Conservation (phyloP, 164 flowering plant genomes). For the Vitis rotundifolia region DNA sequence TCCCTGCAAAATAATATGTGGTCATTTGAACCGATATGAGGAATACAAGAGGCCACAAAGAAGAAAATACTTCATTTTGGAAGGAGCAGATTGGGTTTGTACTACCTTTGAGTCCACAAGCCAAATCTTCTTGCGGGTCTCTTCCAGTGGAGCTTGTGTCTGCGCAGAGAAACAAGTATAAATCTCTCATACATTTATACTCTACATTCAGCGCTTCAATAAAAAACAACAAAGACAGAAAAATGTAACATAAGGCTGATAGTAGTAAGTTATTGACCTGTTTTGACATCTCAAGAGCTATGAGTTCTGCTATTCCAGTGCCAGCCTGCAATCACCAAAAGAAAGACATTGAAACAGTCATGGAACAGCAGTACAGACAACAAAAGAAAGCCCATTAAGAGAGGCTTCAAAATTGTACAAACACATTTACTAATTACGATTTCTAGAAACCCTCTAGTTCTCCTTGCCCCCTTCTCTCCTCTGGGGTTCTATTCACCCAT, state of each 20-base stretch:
- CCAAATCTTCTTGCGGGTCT: constrained; percentile 58
- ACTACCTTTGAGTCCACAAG: constrained; percentile 66
- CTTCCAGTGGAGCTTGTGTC: constrained; percentile 53
- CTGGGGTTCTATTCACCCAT: no score
- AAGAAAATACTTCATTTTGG: neutral
- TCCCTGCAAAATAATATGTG: constrained; percentile 50
- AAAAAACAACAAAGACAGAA: neutral
- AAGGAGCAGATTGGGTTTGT: neutral
- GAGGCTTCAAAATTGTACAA: neutral
- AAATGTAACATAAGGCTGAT: neutral
- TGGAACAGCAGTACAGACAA: neutral
- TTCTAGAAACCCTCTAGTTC: no score
- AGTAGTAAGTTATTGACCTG: constrained; percentile 28
- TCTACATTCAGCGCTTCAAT: neutral
- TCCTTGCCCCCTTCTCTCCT: no score
- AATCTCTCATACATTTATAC: neutral
- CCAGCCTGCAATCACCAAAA: constrained; percentile 45
- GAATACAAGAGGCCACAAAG: neutral
- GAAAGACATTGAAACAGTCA: neutral
- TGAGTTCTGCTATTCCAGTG: constrained; percentile 65
- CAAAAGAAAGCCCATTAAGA: neutral
- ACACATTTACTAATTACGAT: no score
- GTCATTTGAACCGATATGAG: neutral
- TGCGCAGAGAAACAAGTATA: constrained; percentile 20
- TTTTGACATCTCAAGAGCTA: constrained; percentile 59